A percentile compares a stretch with the other conserved stretches of the same genome.
phyloP scores from a whole-genome alignment of 495 filamentous ascomycete species.

The Mytilinidion resinicola region DNA sequence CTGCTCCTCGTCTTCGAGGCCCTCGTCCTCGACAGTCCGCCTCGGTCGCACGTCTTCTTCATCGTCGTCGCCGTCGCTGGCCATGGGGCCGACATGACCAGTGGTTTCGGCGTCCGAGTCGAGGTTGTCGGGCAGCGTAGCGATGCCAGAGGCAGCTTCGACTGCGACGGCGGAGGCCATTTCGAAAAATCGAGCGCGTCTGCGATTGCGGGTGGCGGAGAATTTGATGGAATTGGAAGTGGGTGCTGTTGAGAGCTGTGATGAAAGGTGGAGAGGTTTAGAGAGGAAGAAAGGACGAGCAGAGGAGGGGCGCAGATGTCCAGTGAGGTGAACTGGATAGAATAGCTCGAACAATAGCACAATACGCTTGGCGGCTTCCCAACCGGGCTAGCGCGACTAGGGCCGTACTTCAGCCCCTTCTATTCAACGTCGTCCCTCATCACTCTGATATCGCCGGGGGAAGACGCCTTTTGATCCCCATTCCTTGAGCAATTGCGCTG shows the following conservation, averaged over 20 bases:
- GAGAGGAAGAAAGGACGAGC: not conserved
- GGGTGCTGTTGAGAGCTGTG: not conserved
- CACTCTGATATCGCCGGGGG: not conserved
- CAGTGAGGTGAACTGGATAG: not conserved
- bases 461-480: not conserved
- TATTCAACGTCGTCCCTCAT: no score
- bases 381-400: not conserved
- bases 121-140: constrained; percentile 24
- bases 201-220: not conserved
- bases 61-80: constrained; percentile 23
- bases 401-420: no score
- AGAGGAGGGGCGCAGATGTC: not conserved
- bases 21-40: constrained; percentile 19
- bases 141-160: constrained; percentile 16
- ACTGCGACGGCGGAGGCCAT: constrained; percentile 33
- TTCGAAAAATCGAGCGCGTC: not conserved
- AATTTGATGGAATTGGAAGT: no score
- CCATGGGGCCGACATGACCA: constrained; percentile 16
- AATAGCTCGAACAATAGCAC: not conserved
- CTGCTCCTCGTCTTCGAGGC: constrained; percentile 30
- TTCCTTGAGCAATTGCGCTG: not conserved
- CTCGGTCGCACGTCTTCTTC: constrained; percentile 21
- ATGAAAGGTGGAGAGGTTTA: not conserved
- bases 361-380: not conserved
- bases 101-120: constrained; percentile 27